Base-by-base conservation (phyloP, 2,329 filamentous ascomycete genomes). In the Ilyonectria sp. region DNA sequence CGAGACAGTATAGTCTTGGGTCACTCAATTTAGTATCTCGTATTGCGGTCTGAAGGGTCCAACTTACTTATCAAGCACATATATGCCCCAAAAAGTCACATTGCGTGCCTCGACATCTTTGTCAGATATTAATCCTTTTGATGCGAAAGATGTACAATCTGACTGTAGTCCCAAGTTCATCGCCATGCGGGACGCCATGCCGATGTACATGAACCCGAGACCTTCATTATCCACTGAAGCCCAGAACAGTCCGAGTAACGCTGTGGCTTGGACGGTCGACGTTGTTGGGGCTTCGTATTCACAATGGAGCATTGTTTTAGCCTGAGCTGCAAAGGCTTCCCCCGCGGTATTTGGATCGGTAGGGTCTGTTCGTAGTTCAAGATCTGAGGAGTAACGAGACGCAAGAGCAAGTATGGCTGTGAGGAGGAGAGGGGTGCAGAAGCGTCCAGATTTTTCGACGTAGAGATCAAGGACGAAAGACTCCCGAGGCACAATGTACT, bases 81-180 rank as follows among this genome's bases (percentile, higher is more conserved):
- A 63, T 13, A 63, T 43, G 6, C 60, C 60, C 60, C 60, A 63
- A 50, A 63, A 63, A 2, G 52, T 50, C 2, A 63, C 50, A 15
- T 63, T 63, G 21, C 60, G 60, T 8, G 60, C 60, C 21, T 63
- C 60, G 1, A 63, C 60, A 17, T 63, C 60, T 21, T 55, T 52
- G 37, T 63, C 60, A 0, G 60, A 56, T 17, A 63, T 40, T 10
- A 63, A 11, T 6, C 60, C 60, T 33, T 63, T 63, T 1, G 60
- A 31, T 33, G 60, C 62, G 53, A 40, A 58, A 2, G 49, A 58
- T 29, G 81, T 15, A 78, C 81, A 31, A 77, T 69, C 67, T 1
- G 50, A 56, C 37, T 69, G 67, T 21, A 69, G 35, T 13, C 67
- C 67, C 7, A 69, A 43, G 21, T 69, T 69, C 49, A 63, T 56